Evolutionary conservation across 2,329 filamentous ascomycete species (phyloP).

Genomic region (Clarireedia homoeocarpa): DNA sequence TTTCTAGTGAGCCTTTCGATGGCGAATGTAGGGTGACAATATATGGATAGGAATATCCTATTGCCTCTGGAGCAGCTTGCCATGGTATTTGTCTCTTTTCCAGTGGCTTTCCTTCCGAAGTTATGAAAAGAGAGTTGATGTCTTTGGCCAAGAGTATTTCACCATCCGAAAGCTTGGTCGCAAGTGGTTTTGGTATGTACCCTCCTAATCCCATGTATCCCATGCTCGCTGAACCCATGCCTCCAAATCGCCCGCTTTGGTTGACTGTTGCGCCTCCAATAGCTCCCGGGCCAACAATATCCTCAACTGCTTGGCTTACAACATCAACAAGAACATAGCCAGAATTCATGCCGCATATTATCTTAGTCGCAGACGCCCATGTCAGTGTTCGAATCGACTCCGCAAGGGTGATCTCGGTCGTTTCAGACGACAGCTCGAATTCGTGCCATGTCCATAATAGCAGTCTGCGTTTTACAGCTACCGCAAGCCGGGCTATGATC

Average conservation of each 20-base stretch:
- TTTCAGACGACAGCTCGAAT: slow-evolving; percentile 72
- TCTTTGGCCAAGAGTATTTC: slow-evolving; percentile 95
- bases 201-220: slow-evolving; percentile 93
- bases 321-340: slow-evolving; percentile 89
- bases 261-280: slow-evolving; percentile 54
- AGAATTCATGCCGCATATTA: slow-evolving; percentile 85
- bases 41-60: slow-evolving; percentile 96
- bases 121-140: slow-evolving; percentile 89
- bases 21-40: slow-evolving; percentile 79
- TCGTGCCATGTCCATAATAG: slow-evolving; percentile 95
- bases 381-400: slow-evolving; percentile 83
- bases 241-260: slow-evolving; percentile 61
- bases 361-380: slow-evolving; percentile 80
- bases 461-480: slow-evolving; percentile 85
- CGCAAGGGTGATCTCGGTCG: slow-evolving; percentile 68
- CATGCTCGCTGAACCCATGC: slow-evolving; percentile 80
- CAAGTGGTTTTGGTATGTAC: slow-evolving; percentile 84
- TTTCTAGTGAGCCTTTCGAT: slow-evolving; percentile 76
- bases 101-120: slow-evolving; percentile 71
- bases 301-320: slow-evolving; percentile 61
- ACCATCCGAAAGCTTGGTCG: slow-evolving; percentile 71
- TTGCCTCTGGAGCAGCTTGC: slow-evolving; percentile 76
- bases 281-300: slow-evolving; percentile 70
- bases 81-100: slow-evolving; percentile 89
- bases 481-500: slow-evolving; percentile 84